Base-by-base conservation (phyloP, 179 eudicot genomes). In the Spergularia azorica region DNA sequence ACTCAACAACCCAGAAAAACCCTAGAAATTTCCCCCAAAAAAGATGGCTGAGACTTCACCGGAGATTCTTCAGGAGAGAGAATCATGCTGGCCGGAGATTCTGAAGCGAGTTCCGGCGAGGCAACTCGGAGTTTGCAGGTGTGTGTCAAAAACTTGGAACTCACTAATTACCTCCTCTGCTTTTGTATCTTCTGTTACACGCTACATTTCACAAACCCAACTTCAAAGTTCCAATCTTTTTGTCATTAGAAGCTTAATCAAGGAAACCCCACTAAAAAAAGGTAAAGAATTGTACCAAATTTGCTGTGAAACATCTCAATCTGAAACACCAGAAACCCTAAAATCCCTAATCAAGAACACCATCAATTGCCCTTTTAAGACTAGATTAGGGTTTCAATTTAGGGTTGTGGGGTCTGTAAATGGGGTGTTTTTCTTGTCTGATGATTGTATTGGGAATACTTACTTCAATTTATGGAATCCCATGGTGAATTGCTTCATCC, bases 111-210 rank as follows among this genome's bases (percentile, higher is more conserved):
- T 70, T 21, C 73, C 73, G 20, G 39, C 73, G 4, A 70, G 15
- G 12, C 59, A 70, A 54, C 60, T 70, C 4, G 60, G 73, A 18
- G 32, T 21, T 17, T 68, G 72, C 41, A 52, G 21, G 57, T 70
- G 73, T 54, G 73, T 70, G 15, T 70, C 60, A 10, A 70, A 70
- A 32, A 70, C 21, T 18, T 70, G 72, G 72, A 50, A 69, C 59
- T 50, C 59, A 50, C 9, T 69, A 0, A 51, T 69, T 41, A 52
- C 41, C 21, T 69, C 60, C 6, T 3, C 43, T 8, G 20, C 59
- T 8, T 69, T 69, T 59, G 51, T 69, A 11, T 50, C 72, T 20
- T 10, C 59, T 5, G 59, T 48, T 7, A 52, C n/a, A 7, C 21
- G 4, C 59, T 69, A 51, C 43, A 16, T 50, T 5, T 67, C 71